These are phyloP conservation scores for Aspergillus ostianus DNA, from an alignment of 495 filamentous ascomycete genomes.

Conservation along the genomic window DNA sequence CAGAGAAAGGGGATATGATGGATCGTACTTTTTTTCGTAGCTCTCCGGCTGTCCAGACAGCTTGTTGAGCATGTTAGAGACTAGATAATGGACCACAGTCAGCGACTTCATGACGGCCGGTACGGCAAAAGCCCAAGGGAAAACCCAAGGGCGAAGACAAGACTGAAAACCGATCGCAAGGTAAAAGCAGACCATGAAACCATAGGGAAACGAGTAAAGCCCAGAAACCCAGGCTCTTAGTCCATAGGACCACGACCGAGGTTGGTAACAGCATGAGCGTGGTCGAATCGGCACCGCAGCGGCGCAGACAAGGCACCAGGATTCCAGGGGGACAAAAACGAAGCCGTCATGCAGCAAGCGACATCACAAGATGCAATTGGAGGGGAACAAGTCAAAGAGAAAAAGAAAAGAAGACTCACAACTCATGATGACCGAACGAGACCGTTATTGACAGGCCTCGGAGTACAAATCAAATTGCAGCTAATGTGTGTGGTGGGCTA, in stretches of 20 bases:
- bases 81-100: constrained; percentile 45
- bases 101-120: constrained; percentile 22
- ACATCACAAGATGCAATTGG: constrained; percentile 1
- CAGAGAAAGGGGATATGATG: background rate
- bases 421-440: constrained; percentile 40
- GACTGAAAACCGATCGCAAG: background rate
- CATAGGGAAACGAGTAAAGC: constrained; percentile 13
- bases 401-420: constrained; percentile 37
- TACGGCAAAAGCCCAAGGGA: background rate
- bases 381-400: constrained; percentile 1
- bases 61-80: constrained; percentile 93
- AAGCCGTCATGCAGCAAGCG: constrained; percentile 1
- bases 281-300: constrained; percentile 9
- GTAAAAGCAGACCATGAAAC: constrained; percentile 17
- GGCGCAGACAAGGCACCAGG: constrained; percentile 15
- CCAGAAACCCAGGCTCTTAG: constrained; percentile 11
- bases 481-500: constrained; percentile 21
- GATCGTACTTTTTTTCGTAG: constrained; percentile 91
- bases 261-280: constrained; percentile 11
- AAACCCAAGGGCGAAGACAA: background rate
- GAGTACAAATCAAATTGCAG: constrained; percentile 2
- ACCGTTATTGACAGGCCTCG: background rate
- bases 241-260: constrained; percentile 11
- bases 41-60: constrained; percentile 95
- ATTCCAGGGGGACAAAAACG: constrained; percentile 15